phyloP scores from a whole-genome alignment of 495 filamentous ascomycete genomes.

The Penicillium bovifimosum region DNA sequence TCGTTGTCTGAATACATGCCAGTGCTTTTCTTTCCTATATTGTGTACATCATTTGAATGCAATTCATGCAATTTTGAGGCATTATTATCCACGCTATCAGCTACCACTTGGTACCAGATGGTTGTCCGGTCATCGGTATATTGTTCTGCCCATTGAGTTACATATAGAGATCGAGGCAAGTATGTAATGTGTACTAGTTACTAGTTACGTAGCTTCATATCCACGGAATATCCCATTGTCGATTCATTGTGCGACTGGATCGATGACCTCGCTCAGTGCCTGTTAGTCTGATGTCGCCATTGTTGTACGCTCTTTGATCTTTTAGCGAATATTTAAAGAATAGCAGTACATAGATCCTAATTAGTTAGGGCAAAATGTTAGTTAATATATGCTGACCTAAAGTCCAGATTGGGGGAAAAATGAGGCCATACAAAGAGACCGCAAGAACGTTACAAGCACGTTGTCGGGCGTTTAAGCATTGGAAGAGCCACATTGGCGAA shows the following conservation, averaged over 20 bases:
- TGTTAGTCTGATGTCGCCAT: no score
- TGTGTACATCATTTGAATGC: constrained; percentile 48
- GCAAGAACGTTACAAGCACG: neutral
- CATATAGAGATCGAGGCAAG: no score
- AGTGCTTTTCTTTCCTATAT: constrained; percentile 37
- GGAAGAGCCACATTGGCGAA: constrained; percentile 18
- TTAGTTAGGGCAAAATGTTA: no score
- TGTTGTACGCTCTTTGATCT: no score
- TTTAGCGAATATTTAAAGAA: no score
- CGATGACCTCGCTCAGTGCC: no score
- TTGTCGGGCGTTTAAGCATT: neutral
- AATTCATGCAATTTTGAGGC: constrained; percentile 39
- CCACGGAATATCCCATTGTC: no score
- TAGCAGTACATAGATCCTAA: neutral
- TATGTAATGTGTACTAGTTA: no score
- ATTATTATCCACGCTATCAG: neutral
- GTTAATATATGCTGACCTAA: neutral
- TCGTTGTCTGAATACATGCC: constrained; percentile 39
- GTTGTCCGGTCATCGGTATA: neutral
- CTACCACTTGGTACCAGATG: neutral
- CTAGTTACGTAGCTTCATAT: no score
- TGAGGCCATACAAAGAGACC: neutral
- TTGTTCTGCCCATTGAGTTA: neutral
- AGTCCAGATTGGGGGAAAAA: neutral
- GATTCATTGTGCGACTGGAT: neutral